phyloP scores from a whole-genome alignment of 495 filamentous ascomycete species.

The Podospora pseudopauciseta region DNA sequence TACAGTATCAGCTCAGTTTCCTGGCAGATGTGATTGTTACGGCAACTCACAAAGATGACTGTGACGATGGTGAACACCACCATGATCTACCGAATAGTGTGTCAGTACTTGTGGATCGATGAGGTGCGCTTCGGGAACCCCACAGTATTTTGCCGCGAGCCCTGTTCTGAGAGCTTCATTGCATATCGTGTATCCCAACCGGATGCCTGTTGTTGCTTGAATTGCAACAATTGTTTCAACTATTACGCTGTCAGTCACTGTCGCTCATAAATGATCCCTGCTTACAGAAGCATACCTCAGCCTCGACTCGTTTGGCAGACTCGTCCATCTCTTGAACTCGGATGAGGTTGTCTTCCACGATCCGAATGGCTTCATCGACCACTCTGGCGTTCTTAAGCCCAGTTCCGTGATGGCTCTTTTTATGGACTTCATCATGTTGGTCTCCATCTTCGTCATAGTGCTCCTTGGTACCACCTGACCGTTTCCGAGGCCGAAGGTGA shows the following conservation, averaged over 20 bases:
- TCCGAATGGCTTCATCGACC: constrained; percentile 19
- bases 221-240: constrained; percentile 24
- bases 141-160: constrained; percentile 20
- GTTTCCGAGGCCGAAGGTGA: background rate
- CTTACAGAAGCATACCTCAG: constrained; percentile 6
- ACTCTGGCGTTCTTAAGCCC: constrained; percentile 9
- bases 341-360: constrained; percentile 21
- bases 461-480: background rate
- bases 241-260: background rate
- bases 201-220: constrained; percentile 32
- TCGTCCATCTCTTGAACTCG: constrained; percentile 18
- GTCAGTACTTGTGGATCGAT: background rate
- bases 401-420: constrained; percentile 16
- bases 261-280: background rate
- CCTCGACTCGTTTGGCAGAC: constrained; percentile 17
- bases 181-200: constrained; percentile 27
- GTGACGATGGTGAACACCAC: constrained; percentile 25
- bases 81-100: constrained; percentile 13
- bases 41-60: constrained; percentile 18
- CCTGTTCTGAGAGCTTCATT: constrained; percentile 18
- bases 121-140: background rate
- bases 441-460: background rate
- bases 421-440: background rate
- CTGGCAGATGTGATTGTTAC: no score
- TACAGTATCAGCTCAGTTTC: background rate